Evolutionary conservation across 164 flowering plant genomes (phyloP).

Genomic region (Liriodendron chinense): DNA sequence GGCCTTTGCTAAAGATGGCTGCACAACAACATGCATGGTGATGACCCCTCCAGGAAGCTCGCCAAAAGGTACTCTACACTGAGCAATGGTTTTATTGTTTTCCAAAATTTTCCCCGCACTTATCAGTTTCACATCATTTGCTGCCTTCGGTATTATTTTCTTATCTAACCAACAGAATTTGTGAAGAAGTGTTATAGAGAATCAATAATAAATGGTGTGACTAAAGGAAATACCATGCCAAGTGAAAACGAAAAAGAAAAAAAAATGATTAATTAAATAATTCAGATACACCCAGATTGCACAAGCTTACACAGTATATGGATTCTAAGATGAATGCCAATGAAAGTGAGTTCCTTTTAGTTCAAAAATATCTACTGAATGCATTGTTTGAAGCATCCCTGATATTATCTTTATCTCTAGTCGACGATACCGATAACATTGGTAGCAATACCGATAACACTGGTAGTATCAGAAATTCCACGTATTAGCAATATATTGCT

Average conservation of each 20-base stretch:
- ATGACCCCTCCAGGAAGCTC: conserved; percentile 40
- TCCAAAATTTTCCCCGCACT: conserved; percentile 47
- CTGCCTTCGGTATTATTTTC: conserved; percentile 35
- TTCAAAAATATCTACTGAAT: no score
- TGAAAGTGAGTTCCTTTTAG: no score
- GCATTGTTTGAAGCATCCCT: no score
- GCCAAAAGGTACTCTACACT: conserved; percentile 40
- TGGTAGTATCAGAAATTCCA: no score
- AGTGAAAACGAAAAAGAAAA: neutral
- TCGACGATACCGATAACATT: no score
- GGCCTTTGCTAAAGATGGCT: conserved; percentile 35
- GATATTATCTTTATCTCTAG: no score
- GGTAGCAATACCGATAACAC: no score
- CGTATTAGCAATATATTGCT: no score
- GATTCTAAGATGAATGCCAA: neutral
- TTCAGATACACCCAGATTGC: neutral
- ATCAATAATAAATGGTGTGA: neutral
- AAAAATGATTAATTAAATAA: neutral
- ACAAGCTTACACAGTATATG: neutral
- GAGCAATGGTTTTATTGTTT: conserved; percentile 42
- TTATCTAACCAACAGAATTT: conserved; percentile 27
- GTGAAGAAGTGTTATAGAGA: conserved; percentile 1
- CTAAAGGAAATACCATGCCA: neutral
- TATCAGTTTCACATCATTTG: conserved; percentile 42
- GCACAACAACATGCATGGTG: conserved; percentile 55